Conservation (phyloP, 805 yeast species). For the Pichia exigua region DNA sequence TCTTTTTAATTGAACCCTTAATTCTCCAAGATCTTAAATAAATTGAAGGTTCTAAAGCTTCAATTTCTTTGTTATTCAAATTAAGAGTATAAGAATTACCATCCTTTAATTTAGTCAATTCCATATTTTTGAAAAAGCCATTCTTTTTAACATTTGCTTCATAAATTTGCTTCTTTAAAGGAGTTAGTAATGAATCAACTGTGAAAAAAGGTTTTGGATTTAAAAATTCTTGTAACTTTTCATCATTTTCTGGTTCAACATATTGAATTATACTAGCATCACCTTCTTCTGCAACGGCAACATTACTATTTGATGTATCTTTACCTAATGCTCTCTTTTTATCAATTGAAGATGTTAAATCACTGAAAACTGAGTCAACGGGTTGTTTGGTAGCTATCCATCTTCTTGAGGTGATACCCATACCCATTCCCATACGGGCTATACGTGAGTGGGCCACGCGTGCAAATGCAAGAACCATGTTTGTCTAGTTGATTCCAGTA, state of each 20-base stretch:
- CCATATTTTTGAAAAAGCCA: conserved; percentile 63
- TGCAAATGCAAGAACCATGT: conserved; percentile 1
- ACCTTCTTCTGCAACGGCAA: conserved; percentile 10
- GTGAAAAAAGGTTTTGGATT: conserved; percentile 48
- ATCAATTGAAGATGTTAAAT: conserved; percentile 16
- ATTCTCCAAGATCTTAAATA: conserved; percentile 73
- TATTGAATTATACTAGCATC: conserved; percentile 11
- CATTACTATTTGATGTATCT: not conserved
- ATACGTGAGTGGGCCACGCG: not conserved
- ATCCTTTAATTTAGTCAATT: conserved; percentile 35
- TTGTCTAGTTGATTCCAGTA: not conserved
- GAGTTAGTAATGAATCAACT: conserved; percentile 50
- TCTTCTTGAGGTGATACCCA: not conserved
- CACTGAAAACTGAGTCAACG: conserved; percentile 23
- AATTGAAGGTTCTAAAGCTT: conserved; percentile 81
- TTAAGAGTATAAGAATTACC: conserved; percentile 42
- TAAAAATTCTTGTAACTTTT: conserved; percentile 39
- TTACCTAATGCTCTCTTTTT: conserved; percentile 1
- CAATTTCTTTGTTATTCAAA: conserved; percentile 58
- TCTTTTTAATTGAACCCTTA: conserved; percentile 84
- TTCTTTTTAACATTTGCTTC: conserved; percentile 49
- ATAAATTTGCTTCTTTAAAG: conserved; percentile 63
- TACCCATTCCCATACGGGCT: not conserved
- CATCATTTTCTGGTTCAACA: conserved; percentile 26
- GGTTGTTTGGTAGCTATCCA: conserved; percentile 5